Conservation (phyloP, 169 alveolate species). For the Cryptosporidium canis region DNA sequence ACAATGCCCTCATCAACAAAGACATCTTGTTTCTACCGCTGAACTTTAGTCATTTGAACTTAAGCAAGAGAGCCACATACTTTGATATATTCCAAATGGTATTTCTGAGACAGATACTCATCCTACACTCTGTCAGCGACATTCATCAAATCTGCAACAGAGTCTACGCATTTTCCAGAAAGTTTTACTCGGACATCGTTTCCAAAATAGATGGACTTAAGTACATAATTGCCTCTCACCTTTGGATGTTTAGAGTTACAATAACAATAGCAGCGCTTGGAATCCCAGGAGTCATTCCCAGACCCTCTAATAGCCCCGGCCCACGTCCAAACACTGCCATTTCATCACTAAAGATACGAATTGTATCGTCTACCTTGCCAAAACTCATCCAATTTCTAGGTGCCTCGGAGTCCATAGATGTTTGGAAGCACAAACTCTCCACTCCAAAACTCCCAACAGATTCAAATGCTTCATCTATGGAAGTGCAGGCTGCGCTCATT, state of each 20-base stretch:
- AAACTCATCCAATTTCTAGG: conserved; percentile 48
- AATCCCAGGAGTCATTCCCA: background rate
- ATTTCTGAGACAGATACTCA: conserved; percentile 30
- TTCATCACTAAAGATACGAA: background rate
- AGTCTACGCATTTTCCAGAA: conserved; percentile 2
- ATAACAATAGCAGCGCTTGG: background rate
- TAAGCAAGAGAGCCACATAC: conserved; percentile 40
- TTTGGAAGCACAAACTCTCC: conserved; percentile 55
- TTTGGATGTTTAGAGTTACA: conserved; percentile 61
- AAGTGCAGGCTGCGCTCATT: conserved; percentile 37
- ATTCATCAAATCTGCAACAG: conserved; percentile 2
- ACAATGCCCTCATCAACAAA: conserved; percentile 7
- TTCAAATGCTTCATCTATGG: conserved; percentile 64
- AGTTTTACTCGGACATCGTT: conserved; percentile 14
- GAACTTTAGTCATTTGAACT: background rate
- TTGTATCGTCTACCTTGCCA: conserved; percentile 47
- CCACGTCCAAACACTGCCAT: background rate
- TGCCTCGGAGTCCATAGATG: conserved; percentile 53
- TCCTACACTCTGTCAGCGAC: conserved; percentile 1
- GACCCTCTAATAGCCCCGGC: background rate
- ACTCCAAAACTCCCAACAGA: conserved; percentile 73
- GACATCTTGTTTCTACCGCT: conserved; percentile 33
- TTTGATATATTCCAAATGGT: conserved; percentile 34
- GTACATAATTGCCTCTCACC: conserved; percentile 2
- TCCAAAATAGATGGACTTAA: background rate